A percentile compares a stretch with the other conserved stretches of the same genome.
Evolutionary conservation across 1,139 yeast genomes (phyloP).

Genomic region (Hansenula lynferdii): DNA sequence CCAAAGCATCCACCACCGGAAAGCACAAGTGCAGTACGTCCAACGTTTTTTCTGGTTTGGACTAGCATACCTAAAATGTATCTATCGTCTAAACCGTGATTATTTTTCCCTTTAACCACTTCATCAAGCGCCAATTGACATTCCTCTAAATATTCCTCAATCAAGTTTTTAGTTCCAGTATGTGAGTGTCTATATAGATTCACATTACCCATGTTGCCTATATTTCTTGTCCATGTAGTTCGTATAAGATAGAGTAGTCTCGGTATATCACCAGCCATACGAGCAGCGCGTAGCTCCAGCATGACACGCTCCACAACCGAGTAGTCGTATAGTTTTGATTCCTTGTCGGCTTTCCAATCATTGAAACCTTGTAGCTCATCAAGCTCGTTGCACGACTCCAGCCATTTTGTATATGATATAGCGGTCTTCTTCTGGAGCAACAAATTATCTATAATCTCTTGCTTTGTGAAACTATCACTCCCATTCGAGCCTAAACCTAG

Average conservation of each 20-base stretch:
- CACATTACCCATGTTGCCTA: constrained; percentile 86
- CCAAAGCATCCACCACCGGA: constrained; percentile 98
- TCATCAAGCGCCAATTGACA: constrained; percentile 60
- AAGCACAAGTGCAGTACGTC: constrained; percentile 86
- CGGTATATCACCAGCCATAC: constrained; percentile 52
- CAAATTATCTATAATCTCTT: constrained; percentile 29
- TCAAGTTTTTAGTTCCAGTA: constrained; percentile 79
- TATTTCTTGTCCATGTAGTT: constrained; percentile 79
- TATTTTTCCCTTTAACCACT: constrained; percentile 15
- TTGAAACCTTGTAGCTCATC: constrained; percentile 64
- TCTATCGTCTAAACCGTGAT: constrained; percentile 55
- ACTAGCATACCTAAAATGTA: constrained; percentile 72
- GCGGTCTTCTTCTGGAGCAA: constrained; percentile 52
- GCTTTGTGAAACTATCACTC: constrained; percentile 11
- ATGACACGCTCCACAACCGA: constrained; percentile 51
- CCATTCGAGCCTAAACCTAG: not conserved
- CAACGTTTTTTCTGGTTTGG: constrained; percentile 88
- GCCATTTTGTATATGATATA: constrained; percentile 68
- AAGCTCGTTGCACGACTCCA: constrained; percentile 51
- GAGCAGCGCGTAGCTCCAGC: constrained; percentile 54
- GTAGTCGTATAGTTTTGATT: constrained; percentile 68
- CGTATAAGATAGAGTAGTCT: constrained; percentile 67
- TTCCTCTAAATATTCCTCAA: constrained; percentile 79
- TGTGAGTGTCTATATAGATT: constrained; percentile 72
- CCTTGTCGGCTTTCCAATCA: constrained; percentile 63